phyloP scores from a whole-genome alignment of 345 rosid species.

The Eutrema heterophyllum region DNA sequence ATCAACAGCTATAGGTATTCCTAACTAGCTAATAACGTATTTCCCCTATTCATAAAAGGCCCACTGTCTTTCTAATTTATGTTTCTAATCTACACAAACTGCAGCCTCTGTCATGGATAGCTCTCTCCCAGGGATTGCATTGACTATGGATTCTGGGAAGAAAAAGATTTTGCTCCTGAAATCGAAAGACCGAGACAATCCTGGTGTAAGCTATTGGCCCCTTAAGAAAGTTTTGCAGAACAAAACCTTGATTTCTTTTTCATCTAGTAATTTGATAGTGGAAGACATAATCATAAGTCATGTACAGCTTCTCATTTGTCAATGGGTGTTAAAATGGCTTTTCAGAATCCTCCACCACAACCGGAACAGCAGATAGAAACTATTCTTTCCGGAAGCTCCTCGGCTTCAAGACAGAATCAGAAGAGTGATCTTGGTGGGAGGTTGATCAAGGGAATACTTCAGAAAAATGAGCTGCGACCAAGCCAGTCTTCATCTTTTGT shows the following conservation, averaged over 20 bases:
- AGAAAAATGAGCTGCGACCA: constrained; percentile 35
- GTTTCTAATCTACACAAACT: not conserved
- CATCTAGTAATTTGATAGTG: not conserved
- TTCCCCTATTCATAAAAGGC: not conserved
- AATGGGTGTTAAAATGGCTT: constrained; percentile 1
- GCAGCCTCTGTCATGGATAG: constrained; percentile 36
- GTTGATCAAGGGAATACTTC: constrained; percentile 48
- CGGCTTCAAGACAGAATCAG: constrained; percentile 37
- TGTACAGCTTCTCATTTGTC: constrained; percentile 1
- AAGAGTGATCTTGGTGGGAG: constrained; percentile 44
- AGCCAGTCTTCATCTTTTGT: constrained; percentile 31
- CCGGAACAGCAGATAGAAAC: constrained; percentile 31
- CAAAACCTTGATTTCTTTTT: not conserved
- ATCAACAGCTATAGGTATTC: not conserved
- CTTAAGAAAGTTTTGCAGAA: constrained; percentile 7
- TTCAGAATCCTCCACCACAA: constrained; percentile 33
- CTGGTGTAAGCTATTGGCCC: constrained; percentile 40
- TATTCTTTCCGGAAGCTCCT: constrained; percentile 30
- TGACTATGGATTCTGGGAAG: constrained; percentile 55
- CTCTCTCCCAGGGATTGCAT: constrained; percentile 44
- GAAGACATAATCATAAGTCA: not conserved
- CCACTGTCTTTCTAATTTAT: not conserved
- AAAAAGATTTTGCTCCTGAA: constrained; percentile 48
- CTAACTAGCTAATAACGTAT: not conserved
- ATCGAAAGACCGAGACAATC: constrained; percentile 41